A percentile compares a stretch with the other conserved stretches of the same genome.
These are phyloP conservation scores for Leucocoprinus sp. DNA, from an alignment of 768 basidiomycete genomes.

Conservation along the genomic window DNA sequence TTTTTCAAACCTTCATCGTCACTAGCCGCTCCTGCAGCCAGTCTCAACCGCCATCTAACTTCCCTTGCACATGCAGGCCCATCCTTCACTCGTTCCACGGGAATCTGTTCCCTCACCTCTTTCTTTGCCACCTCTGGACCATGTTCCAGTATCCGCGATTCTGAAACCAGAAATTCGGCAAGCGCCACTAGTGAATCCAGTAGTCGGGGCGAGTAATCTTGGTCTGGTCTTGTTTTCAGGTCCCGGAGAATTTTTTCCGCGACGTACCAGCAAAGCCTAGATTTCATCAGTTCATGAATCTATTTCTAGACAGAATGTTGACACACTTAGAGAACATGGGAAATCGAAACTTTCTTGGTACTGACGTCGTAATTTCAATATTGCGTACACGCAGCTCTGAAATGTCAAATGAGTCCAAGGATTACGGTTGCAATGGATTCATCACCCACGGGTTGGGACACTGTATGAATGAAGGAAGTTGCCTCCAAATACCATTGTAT, in stretches of 20 bases:
- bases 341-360: conserved; percentile 88
- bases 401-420: neutral
- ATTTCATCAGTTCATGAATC: neutral
- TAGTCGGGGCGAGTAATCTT: conserved; percentile 39
- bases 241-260: conserved; percentile 75
- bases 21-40: conserved; percentile 52
- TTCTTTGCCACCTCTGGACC: conserved; percentile 65
- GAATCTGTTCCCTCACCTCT: conserved; percentile 76
- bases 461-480: conserved; percentile 96
- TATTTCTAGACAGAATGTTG: neutral
- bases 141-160: conserved; percentile 64
- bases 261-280: conserved; percentile 88
- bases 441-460: conserved; percentile 66
- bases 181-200: conserved; percentile 64
- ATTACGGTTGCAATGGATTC: conserved; percentile 1
- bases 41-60: conserved; percentile 72
- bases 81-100: conserved; percentile 75
- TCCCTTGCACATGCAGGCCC: conserved; percentile 75
- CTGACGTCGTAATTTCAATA: conserved; percentile 88
- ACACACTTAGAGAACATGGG: conserved; percentile 69
- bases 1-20: conserved; percentile 50
- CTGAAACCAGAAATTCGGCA: conserved; percentile 71
- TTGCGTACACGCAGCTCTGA: conserved; percentile 84
- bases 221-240: conserved; percentile 41
- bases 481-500: conserved; percentile 94